Evolutionary conservation across 169 alveolate genomes (phyloP), one percentile per base, ranked within the genome.

Genomic region (Eimeria necatrix): DNA sequence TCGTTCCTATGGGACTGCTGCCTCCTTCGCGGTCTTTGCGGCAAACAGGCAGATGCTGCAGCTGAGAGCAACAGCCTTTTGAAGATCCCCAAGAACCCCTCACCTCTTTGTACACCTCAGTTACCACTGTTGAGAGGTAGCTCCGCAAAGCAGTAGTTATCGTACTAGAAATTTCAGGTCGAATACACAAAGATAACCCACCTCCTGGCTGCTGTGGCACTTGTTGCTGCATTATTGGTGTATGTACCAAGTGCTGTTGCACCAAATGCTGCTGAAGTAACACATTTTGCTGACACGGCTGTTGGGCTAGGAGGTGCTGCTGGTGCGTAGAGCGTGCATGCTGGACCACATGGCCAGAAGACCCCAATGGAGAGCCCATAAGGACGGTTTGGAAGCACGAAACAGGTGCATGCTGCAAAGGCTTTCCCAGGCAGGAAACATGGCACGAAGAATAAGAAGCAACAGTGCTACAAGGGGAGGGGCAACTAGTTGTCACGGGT

Each of bases 1-100:
- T 84, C 52, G 91, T 84, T 51, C 91, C 91, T 10, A 59, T 56
- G 78, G 91, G 91, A 48, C 91, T 84, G 91, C 78, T 84, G 91
- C 91, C 91, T 68, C 76, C 91, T 59, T 59, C 64, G n/a, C 24
- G 91, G 59, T 32, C 59, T 20, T 56, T 59, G 59, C 53, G 59
- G 78, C 53, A 56, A 9, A 59, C 56, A 59, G 91, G 91, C 76
- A 56, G 91, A 32, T 56, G 76, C 60, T 56, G 76, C 53, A 32
- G 78, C 89, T 80, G 89, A 18, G 85, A 10, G 85, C 85, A 74
- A 32, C 60, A 46, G 61, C 85, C 12, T 6, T 59, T 32, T 22
- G 78, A 41, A 14, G 71, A n/a, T 24, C 32, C 26, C 76, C 71
- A 52, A 6, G 91, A 68, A 18, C 32, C 24, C 41, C 60, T 56